These are phyloP conservation scores for Lavandula angustifolia DNA, from an alignment of 257 asterid species.

Conservation along the genomic window DNA sequence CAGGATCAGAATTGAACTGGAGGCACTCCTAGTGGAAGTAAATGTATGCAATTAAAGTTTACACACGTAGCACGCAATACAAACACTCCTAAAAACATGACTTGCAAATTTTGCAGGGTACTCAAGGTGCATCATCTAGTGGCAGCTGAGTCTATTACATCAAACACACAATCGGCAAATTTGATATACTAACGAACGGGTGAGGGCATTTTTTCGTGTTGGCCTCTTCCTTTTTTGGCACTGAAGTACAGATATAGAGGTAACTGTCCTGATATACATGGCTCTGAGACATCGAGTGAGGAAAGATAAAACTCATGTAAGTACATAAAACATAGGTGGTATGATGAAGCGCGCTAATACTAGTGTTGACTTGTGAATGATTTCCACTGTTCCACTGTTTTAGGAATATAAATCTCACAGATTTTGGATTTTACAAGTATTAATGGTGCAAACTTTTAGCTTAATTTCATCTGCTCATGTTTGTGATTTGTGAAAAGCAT, in stretches of 20 bases:
- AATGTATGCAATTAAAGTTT: conserved; percentile 38
- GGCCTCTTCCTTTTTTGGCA: neutral
- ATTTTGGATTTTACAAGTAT: no score
- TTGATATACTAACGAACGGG: conserved; percentile 29
- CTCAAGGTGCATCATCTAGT: no score
- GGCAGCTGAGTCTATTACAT: conserved; percentile 37
- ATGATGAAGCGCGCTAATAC: conserved; percentile 31
- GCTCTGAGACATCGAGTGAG: conserved; percentile 5
- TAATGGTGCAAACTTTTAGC: no score
- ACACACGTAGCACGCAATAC: neutral
- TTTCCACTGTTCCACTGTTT: no score
- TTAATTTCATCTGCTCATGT: no score
- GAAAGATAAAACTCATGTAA: conserved; percentile 13
- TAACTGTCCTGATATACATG: conserved; percentile 23
- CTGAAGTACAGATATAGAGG: conserved; percentile 27
- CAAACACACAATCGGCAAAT: conserved; percentile 11
- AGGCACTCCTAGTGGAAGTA: conserved; percentile 55
- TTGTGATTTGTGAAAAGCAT: no score
- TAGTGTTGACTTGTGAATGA: neutral
- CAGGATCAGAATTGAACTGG: conserved; percentile 65
- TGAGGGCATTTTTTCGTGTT: conserved; percentile 21
- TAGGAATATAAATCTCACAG: no score
- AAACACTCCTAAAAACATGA: no score
- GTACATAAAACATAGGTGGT: conserved; percentile 27
- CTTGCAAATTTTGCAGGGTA: no score